Conservation (phyloP, 805 yeast species). For the Torulaspora maleeae region DNA sequence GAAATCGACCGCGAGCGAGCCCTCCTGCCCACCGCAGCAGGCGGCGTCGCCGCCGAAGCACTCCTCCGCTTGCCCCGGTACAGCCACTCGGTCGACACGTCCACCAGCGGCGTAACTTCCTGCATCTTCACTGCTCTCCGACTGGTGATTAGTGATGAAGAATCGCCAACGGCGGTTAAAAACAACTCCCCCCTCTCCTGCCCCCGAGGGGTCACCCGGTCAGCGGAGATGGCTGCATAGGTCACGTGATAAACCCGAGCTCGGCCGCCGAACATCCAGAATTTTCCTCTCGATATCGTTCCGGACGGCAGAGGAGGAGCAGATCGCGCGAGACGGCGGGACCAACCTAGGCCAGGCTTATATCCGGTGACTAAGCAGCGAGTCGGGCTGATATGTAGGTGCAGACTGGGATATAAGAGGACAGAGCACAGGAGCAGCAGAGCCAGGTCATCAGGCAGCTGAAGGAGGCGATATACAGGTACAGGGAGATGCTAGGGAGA, state of each 20-base stretch:
- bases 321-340: no score
- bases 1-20: constrained; percentile 26
- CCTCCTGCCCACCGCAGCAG: constrained; percentile 7
- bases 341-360: background rate
- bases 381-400: background rate
- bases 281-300: no score
- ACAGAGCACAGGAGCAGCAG: no score
- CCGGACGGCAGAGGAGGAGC: no score
- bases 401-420: background rate
- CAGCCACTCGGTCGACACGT: constrained; percentile 81
- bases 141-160: background rate
- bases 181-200: no score
- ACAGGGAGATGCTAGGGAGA: constrained; percentile 3
- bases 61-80: constrained; percentile 63
- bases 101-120: constrained; percentile 12
- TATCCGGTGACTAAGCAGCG: constrained; percentile 1
- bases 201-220: no score
- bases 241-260: background rate
- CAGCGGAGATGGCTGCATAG: no score
- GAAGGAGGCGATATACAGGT: background rate
- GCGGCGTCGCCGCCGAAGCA: constrained; percentile 16
- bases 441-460: no score
- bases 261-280: background rate
- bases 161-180: constrained; percentile 6
- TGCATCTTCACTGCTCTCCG: background rate